Conservation (phyloP, 2,329 filamentous ascomycete genomes). For the Curvularia sp. region DNA sequence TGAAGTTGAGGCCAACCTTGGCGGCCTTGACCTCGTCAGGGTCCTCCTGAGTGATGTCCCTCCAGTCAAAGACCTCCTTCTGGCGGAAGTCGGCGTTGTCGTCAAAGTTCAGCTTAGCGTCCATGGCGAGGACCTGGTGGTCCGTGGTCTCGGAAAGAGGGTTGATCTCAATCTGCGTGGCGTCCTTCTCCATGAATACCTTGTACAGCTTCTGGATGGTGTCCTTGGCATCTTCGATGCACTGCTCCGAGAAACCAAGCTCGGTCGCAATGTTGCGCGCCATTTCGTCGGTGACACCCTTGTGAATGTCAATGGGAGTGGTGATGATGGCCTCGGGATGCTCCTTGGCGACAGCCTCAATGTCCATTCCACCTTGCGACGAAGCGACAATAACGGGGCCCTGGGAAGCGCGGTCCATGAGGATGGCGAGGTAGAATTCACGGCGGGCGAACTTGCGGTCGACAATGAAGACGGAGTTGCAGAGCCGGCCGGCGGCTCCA, state of each 20-base stretch:
- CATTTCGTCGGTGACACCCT: slow-evolving; percentile 93
- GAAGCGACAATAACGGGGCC: slow-evolving; percentile 95
- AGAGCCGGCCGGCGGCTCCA: slow-evolving; percentile 88
- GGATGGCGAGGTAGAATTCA: slow-evolving; percentile 98
- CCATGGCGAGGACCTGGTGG: slow-evolving; percentile 98
- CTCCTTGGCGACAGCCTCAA: slow-evolving; percentile 98
- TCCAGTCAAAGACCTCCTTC: slow-evolving; percentile 93
- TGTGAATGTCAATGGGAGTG: slow-evolving; percentile 91
- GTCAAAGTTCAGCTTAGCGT: slow-evolving; percentile 98
- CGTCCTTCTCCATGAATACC: slow-evolving; percentile 98
- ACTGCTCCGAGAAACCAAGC: slow-evolving; percentile 97
- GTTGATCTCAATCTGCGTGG: slow-evolving; percentile 99
- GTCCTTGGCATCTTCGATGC: slow-evolving; percentile 91
- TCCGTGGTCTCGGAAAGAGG: slow-evolving; percentile 97
- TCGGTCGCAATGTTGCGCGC: slow-evolving; percentile 87
- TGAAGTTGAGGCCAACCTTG: slow-evolving; percentile 95
- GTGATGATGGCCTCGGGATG: slow-evolving; percentile 94
- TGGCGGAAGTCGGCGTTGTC: slow-evolving; percentile 99
- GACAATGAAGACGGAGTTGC: slow-evolving; percentile 98
- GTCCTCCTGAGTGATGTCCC: slow-evolving; percentile 95
- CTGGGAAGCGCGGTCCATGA: slow-evolving; percentile 95
- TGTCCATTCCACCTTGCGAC: slow-evolving; percentile 99
- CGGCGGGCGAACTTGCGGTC: slow-evolving; percentile 99
- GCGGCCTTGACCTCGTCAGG: slow-evolving; percentile 96
- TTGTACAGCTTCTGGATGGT: slow-evolving; percentile 99